Base-by-base conservation (phyloP, 2,329 filamentous ascomycete species). In the Phaeosphaeria sp. region DNA sequence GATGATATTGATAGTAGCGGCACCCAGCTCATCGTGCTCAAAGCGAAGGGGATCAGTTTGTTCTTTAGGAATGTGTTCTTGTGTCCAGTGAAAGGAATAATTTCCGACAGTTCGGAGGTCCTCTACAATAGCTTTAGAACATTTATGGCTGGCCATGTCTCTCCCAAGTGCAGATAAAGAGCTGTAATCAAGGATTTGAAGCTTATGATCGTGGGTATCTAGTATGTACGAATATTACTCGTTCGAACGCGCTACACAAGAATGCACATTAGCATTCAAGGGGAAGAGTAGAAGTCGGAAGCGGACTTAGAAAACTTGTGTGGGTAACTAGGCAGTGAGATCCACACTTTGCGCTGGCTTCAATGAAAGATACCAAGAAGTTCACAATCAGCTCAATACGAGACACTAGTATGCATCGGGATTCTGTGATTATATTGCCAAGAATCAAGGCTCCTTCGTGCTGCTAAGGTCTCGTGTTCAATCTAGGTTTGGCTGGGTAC, bases 11-110 rank as follows among this genome's bases (percentile, higher is more conserved):
- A 50, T 25, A 43, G 30, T 30, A 47, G 52, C 52, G 30, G 25
- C 27, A 30, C 30, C 52, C 7, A 54, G 52, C 44, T 36, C 52
- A 48, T 54, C 52, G 27, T 54, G 30, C 43, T 54, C 30, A 43
- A 48, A 48, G 11, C 30, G 23, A 15, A 54, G 52, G 21, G 44
- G 44, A 23, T 54, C 44, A 22, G 30, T 22, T 15, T 48, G 17
- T 23, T 54, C 43, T n/a, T 54, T 48, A 27, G 52, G 23, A 22
- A 48, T 27, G 22, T 54, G 52, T 6, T 48, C 18, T 41, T 54
- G 25, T 27, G 52, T 54, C 39, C 48, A 50, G 30, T 50, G 48
- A 33, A 50, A 50, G 15, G 48, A 50, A 25, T 50, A 42, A 33
- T 50, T 50, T 17, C 48, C 48, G n/a, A 50, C 48, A 22, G 48